A percentile compares a stretch with the other conserved stretches of the same genome.
Conservation (phyloP, 768 basidiomycete genomes). For the Tylopilus intermedius region DNA sequence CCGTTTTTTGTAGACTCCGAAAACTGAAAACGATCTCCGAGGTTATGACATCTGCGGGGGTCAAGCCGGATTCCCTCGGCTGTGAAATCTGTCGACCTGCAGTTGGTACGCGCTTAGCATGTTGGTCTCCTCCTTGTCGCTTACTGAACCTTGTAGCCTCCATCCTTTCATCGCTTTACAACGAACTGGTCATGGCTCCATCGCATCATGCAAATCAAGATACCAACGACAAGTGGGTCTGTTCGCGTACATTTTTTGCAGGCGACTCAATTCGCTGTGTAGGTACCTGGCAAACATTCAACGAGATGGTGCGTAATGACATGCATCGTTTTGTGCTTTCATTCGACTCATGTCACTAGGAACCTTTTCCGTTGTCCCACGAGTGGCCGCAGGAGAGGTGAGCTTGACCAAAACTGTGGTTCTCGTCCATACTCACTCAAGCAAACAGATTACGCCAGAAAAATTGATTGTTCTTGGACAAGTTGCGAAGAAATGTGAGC, state of each 20-base stretch:
- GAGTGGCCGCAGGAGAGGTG: constrained; percentile 65
- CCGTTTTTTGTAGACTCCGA: constrained; percentile 40
- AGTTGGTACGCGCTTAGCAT: constrained; percentile 36
- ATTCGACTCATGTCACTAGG: constrained; percentile 26
- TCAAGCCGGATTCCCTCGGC: constrained; percentile 47
- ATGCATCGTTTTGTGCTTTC: neutral
- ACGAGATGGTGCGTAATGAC: constrained; percentile 42
- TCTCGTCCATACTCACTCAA: neutral
- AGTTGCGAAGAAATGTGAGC: constrained; percentile 59
- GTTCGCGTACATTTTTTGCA: neutral
- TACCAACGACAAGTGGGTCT: constrained; percentile 49
- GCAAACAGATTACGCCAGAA: constrained; percentile 49
- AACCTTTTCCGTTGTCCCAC: constrained; percentile 68
- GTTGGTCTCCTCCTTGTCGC: neutral
- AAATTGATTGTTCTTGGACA: constrained; percentile 59
- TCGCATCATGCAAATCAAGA: constrained; percentile 66
- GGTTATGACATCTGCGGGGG: constrained; percentile 48
- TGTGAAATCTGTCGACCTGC: constrained; percentile 75
- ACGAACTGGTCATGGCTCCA: constrained; percentile 60
- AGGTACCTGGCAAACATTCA: constrained; percentile 70
- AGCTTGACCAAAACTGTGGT: neutral
- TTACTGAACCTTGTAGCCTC: constrained; percentile 16
- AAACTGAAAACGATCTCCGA: constrained; percentile 51
- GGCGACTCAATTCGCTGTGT: neutral
- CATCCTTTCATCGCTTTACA: constrained; percentile 49